Percentiles rank a stretch among this genome's conserved stretches.
Conservation (phyloP, 108 stramenopile species). For the Cyclostephanos tholiformis region DNA sequence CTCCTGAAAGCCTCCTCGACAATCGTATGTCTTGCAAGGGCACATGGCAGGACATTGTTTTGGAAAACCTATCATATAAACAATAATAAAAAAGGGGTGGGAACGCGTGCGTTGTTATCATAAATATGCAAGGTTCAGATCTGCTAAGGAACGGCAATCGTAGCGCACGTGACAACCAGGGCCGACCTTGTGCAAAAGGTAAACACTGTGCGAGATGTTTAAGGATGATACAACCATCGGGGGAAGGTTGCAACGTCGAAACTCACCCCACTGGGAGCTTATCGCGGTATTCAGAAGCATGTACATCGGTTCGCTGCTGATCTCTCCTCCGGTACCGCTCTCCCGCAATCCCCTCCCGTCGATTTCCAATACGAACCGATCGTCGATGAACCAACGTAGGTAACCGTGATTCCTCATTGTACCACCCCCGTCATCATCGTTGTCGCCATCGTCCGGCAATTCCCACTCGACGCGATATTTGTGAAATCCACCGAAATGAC, state of each 20-base stretch:
- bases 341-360: constrained; percentile 65
- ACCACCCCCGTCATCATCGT: constrained; percentile 36
- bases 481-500: constrained; percentile 85
- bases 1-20: constrained; percentile 74
- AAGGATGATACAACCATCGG: too few relatives aligned
- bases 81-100: neutral
- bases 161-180: too few relatives aligned
- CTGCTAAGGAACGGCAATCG: too few relatives aligned
- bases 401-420: constrained; percentile 55
- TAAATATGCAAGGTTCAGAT: too few relatives aligned
- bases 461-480: constrained; percentile 96
- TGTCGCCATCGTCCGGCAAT: constrained; percentile 59
- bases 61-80: constrained; percentile 58
- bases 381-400: constrained; percentile 92
- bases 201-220: too few relatives aligned
- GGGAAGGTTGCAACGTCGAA: too few relatives aligned
- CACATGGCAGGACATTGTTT: constrained; percentile 70
- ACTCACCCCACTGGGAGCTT: constrained; percentile 90
- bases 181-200: too few relatives aligned
- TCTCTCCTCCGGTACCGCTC: constrained; percentile 73
- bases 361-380: constrained; percentile 77
- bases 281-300: constrained; percentile 95
- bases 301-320: constrained; percentile 93
- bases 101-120: too few relatives aligned
- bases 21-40: constrained; percentile 85